Base-by-base conservation (phyloP, 1,284 basidiomycete species). In the Rhodotorula mucilaginosa region DNA sequence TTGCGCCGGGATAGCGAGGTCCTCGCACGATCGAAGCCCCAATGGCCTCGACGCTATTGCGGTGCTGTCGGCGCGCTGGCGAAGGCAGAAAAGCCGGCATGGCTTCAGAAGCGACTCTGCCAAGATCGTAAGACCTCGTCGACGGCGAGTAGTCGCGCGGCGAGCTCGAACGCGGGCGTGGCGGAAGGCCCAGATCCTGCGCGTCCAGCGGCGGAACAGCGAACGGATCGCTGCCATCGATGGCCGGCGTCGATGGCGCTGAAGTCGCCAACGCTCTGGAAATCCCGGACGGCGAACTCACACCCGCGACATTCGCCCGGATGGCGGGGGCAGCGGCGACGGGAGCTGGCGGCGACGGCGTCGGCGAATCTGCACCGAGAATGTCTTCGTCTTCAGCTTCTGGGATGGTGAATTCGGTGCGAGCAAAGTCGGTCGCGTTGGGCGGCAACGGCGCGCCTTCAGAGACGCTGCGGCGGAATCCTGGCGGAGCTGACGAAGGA, bases 31-130 rank as follows among this genome's bases (percentile, higher is more conserved):
- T 44, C 48, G 58, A 59, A 58, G 44, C 48, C 23, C 31, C 61
- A 15, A 58, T 62, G 23, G 48, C 39, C 18, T 58, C 29, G 23
- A 39, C 47, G 49, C 58, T 64, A 23, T 44, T 34, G 13, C 34
- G 64, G 13, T 13, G 69, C 44, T 48, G 46, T 5, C 39, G 23
- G 65, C 71, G 71, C 19, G 64, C 61, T 0, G 49, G 39, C 3
- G 74, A 67, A 8, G 74, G 71, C 18, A 75, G 69, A 61, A 75
- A 75, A 2, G 74, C 74, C 10, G 72, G 69, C 0, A 60, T 54
- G 2, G 71, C 69, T 44, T n/a, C 61, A 26, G 16, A 23, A 5
- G 49, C 49, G 49, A 51, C 49, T 51, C 49, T 51, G 23, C 19
- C 18, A 6, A 23, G 19, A 51, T 51, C 19, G 23, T 51, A 51